A percentile compares a stretch with the other conserved stretches of the same genome.
These are phyloP conservation scores for Fusarium devonianum DNA, from an alignment of 2,329 filamentous ascomycete genomes.

Conservation along the genomic window DNA sequence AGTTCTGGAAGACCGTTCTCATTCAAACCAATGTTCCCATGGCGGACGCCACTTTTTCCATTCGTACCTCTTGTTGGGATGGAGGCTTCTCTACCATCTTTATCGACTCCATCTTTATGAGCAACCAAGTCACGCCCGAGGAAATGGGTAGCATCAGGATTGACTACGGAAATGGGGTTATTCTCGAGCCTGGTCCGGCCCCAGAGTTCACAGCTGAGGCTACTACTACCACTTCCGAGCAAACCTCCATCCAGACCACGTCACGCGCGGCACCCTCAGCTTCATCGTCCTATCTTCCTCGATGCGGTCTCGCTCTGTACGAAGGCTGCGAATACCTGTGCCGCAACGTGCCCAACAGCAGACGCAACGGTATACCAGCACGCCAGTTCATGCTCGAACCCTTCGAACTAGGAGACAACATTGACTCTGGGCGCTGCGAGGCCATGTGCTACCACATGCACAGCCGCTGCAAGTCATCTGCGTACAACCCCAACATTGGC, in stretches of 20 bases:
- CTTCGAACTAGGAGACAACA: not conserved
- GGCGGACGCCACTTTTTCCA: too few relatives aligned
- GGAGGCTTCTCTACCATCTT: not conserved
- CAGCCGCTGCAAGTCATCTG: not conserved
- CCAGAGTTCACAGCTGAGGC: not conserved
- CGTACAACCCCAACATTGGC: not conserved
- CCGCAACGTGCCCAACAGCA: too few relatives aligned
- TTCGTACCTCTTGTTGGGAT: too few relatives aligned
- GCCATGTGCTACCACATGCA: not conserved
- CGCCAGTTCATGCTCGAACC: not conserved
- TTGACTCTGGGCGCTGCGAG: not conserved
- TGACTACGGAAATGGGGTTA: not conserved
- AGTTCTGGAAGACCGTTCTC: too few relatives aligned
- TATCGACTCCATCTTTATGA: constrained; percentile 16
- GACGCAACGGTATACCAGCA: not conserved
- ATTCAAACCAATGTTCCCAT: too few relatives aligned
- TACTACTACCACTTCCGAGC: not conserved
- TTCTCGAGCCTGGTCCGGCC: not conserved
- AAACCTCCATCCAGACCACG: too few relatives aligned
- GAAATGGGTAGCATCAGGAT: constrained; percentile 5
- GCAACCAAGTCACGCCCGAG: constrained; percentile 12
- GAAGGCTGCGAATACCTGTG: not conserved
- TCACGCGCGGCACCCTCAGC: not conserved
- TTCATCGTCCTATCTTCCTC: not conserved
- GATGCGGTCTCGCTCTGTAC: not conserved